Evolutionary conservation across 2,329 filamentous ascomycete species (phyloP), one percentile per base, ranked within the genome.

Genomic region (Pseudocercospora crystallina): DNA sequence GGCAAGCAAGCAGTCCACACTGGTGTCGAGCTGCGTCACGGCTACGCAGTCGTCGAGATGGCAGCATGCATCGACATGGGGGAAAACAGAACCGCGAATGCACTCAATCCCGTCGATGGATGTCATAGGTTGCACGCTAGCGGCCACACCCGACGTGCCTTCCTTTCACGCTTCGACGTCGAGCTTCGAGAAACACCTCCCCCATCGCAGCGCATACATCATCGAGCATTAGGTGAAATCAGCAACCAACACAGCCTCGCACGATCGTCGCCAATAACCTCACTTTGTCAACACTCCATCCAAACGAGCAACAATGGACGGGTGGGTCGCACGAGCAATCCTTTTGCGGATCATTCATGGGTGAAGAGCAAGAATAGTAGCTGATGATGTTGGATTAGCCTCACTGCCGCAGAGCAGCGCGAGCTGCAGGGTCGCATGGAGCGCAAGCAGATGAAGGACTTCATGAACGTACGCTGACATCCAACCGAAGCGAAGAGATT

Each of bases 361-460:
- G 20, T 3, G 20, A 26, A 26, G n/a, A 12, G 37, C 49, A 43
- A 42, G 49, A 52, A 49, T 41, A 49, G 46, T 17, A 47, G 40
- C 54, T 54, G 43, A 57, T 42, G 36, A 26, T 26, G 20, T 26
- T 26, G 20, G 20, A 7, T 26, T 65, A 87, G 84, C 64, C 86
- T 95, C 70, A 89, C 82, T 63, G 71, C 80, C 65, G 73, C 83
- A 65, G 92, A 97, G 80, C 89, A 95, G 79, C 88, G 89, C 76
- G 89, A 94, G 80, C 87, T 99, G 70, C 87, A 95, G 75, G 77
- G 83, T 76, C 90, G 94, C 74, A 91, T 99, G 83, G 90, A 97
- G 79, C 88, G 89, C 77, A 95, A 94, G 76, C 94, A 99, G 77
- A 89, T 99, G 81, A 96, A 96, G 78, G 92, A 97, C 71, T 97